A percentile compares a stretch with the other conserved stretches of the same genome.
Evolutionary conservation across 176 grass and related monocot genomes (phyloP).

Genomic region (Ampelocalamus luodianensis): DNA sequence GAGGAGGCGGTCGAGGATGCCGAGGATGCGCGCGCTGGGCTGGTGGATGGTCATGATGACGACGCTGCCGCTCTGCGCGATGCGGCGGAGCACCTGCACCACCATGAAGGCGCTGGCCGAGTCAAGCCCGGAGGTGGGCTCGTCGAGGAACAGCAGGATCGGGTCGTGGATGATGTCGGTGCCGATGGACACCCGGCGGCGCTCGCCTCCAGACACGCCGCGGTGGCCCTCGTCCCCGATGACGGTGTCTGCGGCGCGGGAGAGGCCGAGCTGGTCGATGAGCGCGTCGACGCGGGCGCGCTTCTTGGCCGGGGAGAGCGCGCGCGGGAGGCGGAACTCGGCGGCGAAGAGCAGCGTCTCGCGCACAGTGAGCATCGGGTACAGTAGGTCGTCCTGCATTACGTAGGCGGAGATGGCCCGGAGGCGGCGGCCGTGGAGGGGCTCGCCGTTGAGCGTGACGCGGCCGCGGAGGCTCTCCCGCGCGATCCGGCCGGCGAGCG

Average conservation of each 20-base stretch:
- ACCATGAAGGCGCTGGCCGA: slow-evolving; percentile 88
- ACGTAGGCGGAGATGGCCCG: too few relatives aligned
- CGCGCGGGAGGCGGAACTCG: slow-evolving; percentile 73
- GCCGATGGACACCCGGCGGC: slow-evolving; percentile 77
- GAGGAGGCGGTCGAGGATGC: slow-evolving; percentile 63
- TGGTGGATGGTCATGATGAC: slow-evolving; percentile 94
- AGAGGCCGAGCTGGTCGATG: slow-evolving; percentile 76
- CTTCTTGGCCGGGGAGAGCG: slow-evolving; percentile 56
- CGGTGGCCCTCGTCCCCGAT: slow-evolving; percentile 91
- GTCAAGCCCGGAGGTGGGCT: slow-evolving; percentile 86
- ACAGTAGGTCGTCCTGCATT: too few relatives aligned
- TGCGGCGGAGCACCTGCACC: slow-evolving; percentile 80
- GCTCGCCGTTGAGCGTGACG: too few relatives aligned
- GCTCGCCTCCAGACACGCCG: slow-evolving; percentile 79
- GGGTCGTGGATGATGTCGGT: slow-evolving; percentile 89
- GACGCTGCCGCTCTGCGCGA: slow-evolving; percentile 77
- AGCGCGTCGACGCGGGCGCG: slow-evolving; percentile 63
- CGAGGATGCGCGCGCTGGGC: slow-evolving; percentile 74
- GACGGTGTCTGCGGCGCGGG: slow-evolving; percentile 68
- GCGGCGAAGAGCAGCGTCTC: slow-evolving; percentile 87
- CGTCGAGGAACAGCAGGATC: slow-evolving; percentile 85
- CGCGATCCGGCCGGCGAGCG: too few relatives aligned
- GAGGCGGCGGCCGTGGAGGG: too few relatives aligned
- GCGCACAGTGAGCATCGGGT: background rate
- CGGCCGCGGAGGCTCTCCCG: too few relatives aligned